A percentile compares a stretch with the other conserved stretches of the same genome.
phyloP scores from a whole-genome alignment of 2,329 filamentous ascomycete species.

The Fusarium gaditjirri region DNA sequence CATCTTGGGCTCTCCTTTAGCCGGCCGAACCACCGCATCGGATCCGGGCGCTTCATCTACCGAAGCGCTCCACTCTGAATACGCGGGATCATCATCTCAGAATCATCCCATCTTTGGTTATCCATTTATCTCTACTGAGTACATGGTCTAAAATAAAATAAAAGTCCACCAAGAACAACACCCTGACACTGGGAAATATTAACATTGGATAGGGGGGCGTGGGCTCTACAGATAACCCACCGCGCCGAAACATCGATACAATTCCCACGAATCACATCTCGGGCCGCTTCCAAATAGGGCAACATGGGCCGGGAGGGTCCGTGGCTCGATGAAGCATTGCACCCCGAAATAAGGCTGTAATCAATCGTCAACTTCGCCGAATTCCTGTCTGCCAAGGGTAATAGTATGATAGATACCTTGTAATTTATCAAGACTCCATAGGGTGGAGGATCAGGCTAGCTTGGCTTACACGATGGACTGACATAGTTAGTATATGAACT shows the following conservation, averaged over 20 bases:
- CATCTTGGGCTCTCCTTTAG: neutral
- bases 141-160: no score
- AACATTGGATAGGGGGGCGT: slow-evolving; percentile 16
- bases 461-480: slow-evolving; percentile 2
- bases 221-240: slow-evolving; percentile 18
- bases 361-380: slow-evolving; percentile 21
- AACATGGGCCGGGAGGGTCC: slow-evolving; percentile 21
- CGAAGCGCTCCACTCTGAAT: neutral
- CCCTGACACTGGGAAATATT: neutral
- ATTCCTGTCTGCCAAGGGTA: slow-evolving; percentile 35
- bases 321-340: slow-evolving; percentile 7
- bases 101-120: slow-evolving; percentile 7
- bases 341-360: slow-evolving; percentile 21
- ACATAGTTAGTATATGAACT: slow-evolving; percentile 14
- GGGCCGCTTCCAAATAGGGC: slow-evolving; percentile 25
- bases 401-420: neutral
- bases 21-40: slow-evolving; percentile 18
- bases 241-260: neutral
- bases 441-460: neutral
- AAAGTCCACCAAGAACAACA: neutral
- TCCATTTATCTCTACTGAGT: neutral
- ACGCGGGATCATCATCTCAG: neutral
- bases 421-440: slow-evolving; percentile 1
- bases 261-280: slow-evolving; percentile 36
- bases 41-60: neutral